phyloP scores from a whole-genome alignment of 805 yeast species.

The Candida cerambycidarum region DNA sequence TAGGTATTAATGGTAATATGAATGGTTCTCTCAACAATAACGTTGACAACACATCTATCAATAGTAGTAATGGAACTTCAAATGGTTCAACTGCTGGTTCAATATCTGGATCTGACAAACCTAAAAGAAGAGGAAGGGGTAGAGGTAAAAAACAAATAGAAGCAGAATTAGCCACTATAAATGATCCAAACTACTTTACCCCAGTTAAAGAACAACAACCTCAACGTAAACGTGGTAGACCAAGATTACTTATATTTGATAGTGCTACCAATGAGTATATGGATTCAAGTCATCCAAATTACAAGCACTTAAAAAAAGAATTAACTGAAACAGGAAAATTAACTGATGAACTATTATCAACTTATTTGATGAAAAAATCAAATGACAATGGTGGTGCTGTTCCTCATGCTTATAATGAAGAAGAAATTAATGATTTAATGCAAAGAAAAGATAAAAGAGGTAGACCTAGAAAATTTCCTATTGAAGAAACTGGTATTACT shows the following conservation, averaged over 20 bases:
- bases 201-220: constrained; percentile 17
- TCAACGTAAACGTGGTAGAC: constrained; percentile 42
- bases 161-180: constrained; percentile 1
- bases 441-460: constrained; percentile 47
- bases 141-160: constrained; percentile 3
- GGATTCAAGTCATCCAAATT: constrained; percentile 43
- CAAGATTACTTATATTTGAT: constrained; percentile 40
- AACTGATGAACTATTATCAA: constrained; percentile 6
- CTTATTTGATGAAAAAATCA: constrained; percentile 7
- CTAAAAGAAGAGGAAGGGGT: constrained; percentile 2
- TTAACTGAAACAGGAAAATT: constrained; percentile 9
- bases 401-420: constrained; percentile 23
- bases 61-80: neutral
- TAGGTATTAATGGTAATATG: neutral
- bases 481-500: constrained; percentile 46
- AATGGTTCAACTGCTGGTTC: neutral
- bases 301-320: constrained; percentile 35
- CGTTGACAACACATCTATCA: neutral
- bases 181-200: constrained; percentile 2
- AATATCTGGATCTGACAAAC: neutral
- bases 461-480: constrained; percentile 50
- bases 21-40: neutral
- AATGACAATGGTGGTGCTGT: neutral
- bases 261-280: constrained; percentile 42
- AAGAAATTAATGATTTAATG: constrained; percentile 34